A percentile compares a stretch with the other conserved stretches of the same genome.
Conservation (phyloP, 257 asterid genomes). For the Primulina tabacum region DNA sequence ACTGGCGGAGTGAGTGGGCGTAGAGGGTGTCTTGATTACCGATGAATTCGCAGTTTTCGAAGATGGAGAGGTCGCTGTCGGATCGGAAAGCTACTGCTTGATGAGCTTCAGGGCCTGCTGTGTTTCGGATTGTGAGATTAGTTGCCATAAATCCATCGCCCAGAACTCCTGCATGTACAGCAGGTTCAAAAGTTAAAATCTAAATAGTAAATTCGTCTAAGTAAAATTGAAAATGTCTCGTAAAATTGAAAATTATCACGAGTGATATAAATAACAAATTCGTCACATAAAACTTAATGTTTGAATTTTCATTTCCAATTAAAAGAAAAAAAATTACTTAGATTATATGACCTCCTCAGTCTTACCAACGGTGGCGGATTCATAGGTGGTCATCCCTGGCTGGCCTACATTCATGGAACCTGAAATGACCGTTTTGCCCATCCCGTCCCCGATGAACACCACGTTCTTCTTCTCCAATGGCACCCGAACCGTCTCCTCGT, state of each 20-base stretch:
- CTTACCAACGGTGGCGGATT: slow-evolving; percentile 70
- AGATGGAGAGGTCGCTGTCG: slow-evolving; percentile 40
- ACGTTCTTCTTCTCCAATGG: slow-evolving; percentile 58
- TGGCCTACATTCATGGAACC: slow-evolving; percentile 55
- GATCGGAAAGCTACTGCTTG: slow-evolving; percentile 66
- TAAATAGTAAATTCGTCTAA: too few species aligned
- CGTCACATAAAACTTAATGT: too few species aligned
- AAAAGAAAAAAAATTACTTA: not conserved
- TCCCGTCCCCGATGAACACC: slow-evolving; percentile 66
- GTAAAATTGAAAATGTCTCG: too few species aligned
- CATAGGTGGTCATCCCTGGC: slow-evolving; percentile 45
- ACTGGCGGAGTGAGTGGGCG: slow-evolving; percentile 51
- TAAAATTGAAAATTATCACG: too few species aligned
- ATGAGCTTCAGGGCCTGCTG: slow-evolving; percentile 42
- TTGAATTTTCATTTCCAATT: not conserved
- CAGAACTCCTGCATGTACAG: slow-evolving; percentile 29
- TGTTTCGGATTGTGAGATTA: slow-evolving; percentile 41
- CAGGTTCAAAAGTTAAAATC: not conserved
- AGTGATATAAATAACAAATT: too few species aligned
- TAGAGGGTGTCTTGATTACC: slow-evolving; percentile 63
- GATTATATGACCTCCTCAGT: not conserved
- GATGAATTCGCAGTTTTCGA: slow-evolving; percentile 46
- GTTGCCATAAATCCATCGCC: slow-evolving; percentile 66
- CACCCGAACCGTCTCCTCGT: slow-evolving; percentile 64
- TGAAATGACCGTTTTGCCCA: slow-evolving; percentile 66